Evolutionary conservation across 164 flowering plant species (phyloP).

Genomic region (Aristolochia fimbriata): DNA sequence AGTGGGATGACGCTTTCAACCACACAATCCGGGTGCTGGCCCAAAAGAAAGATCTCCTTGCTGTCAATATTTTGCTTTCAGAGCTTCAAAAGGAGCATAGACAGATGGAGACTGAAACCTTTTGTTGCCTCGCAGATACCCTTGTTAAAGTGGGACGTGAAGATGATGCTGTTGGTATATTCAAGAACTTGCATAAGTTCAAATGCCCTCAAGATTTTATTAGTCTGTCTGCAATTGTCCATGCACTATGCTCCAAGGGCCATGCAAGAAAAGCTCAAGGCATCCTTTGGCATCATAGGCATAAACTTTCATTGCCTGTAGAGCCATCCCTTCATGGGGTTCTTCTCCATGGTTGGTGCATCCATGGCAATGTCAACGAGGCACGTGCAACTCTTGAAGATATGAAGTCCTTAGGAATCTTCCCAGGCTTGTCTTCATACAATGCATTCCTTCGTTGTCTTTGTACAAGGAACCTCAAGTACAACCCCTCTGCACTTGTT

Average conservation of each 20-base stretch:
- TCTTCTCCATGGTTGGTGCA: slow-evolving; percentile 57
- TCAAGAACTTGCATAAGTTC: slow-evolving; percentile 60
- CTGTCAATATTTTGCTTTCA: slow-evolving; percentile 45
- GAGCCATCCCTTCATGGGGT: slow-evolving; percentile 37
- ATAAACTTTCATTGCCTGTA: slow-evolving; percentile 27
- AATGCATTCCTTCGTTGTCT: slow-evolving; percentile 54
- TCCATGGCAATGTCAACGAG: slow-evolving; percentile 48
- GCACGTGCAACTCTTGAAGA: slow-evolving; percentile 45
- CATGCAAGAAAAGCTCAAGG: slow-evolving; percentile 66
- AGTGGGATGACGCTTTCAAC: slow-evolving; percentile 46
- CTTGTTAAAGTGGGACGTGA: slow-evolving; percentile 53
- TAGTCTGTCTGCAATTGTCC: slow-evolving; percentile 42
- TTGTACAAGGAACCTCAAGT: slow-evolving; percentile 46
- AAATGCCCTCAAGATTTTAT: slow-evolving; percentile 38
- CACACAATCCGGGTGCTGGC: slow-evolving; percentile 40
- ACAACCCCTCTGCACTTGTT: slow-evolving; percentile 66
- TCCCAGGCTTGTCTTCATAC: slow-evolving; percentile 41
- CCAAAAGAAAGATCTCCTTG: slow-evolving; percentile 41
- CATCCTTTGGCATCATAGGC: slow-evolving; percentile 47
- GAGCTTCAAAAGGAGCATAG: slow-evolving; percentile 43
- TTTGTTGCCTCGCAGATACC: slow-evolving; percentile 42
- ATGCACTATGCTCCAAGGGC: slow-evolving; percentile 59
- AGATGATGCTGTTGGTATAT: slow-evolving; percentile 64
- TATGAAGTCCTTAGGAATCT: slow-evolving; percentile 41
- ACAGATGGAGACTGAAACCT: slow-evolving; percentile 43